Evolutionary conservation across 2,329 filamentous ascomycete genomes (phyloP).

Genomic region (Ophiocordyceps sinensis): DNA sequence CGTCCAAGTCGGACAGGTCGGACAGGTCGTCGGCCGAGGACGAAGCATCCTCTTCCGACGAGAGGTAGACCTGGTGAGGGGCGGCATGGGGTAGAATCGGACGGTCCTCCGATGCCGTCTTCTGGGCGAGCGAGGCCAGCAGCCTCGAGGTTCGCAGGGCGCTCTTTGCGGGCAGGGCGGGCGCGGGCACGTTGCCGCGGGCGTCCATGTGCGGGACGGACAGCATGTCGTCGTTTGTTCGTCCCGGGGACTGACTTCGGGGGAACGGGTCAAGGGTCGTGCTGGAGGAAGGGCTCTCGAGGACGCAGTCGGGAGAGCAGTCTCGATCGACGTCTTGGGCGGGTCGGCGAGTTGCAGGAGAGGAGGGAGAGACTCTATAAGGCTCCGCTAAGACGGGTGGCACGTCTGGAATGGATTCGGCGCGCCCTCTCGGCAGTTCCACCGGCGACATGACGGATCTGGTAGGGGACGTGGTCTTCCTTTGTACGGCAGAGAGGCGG

Average conservation of each 20-base stretch:
- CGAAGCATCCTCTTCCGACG: slow-evolving; percentile 51
- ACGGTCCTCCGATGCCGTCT: slow-evolving; percentile 15
- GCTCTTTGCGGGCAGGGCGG: slow-evolving; percentile 36
- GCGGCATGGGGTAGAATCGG: slow-evolving; percentile 22
- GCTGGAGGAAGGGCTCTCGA: background rate
- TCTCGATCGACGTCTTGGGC: background rate
- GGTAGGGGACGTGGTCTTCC: background rate
- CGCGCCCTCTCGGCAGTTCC: slow-evolving; percentile 3
- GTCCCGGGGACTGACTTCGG: background rate
- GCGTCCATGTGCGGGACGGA: slow-evolving; percentile 10
- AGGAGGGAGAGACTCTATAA: slow-evolving; percentile 8
- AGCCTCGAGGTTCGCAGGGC: slow-evolving; percentile 31
- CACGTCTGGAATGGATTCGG: slow-evolving; percentile 7
- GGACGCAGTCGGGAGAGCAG: background rate
- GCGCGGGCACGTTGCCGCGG: slow-evolving; percentile 13
- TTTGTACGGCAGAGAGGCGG: background rate
- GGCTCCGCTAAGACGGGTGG: background rate
- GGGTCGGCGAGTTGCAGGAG: slow-evolving; percentile 4
- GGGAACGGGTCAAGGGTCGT: background rate
- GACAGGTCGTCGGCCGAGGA: slow-evolving; percentile 47
- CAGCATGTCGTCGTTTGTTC: slow-evolving; percentile 13
- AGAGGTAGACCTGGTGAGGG: slow-evolving; percentile 48
- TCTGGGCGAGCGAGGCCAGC: slow-evolving; percentile 17
- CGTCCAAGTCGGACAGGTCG: slow-evolving; percentile 38
- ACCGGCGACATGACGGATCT: slow-evolving; percentile 5